phyloP scores from a whole-genome alignment of 2,329 filamentous ascomycete species.

The Epichloe aotearoae region DNA sequence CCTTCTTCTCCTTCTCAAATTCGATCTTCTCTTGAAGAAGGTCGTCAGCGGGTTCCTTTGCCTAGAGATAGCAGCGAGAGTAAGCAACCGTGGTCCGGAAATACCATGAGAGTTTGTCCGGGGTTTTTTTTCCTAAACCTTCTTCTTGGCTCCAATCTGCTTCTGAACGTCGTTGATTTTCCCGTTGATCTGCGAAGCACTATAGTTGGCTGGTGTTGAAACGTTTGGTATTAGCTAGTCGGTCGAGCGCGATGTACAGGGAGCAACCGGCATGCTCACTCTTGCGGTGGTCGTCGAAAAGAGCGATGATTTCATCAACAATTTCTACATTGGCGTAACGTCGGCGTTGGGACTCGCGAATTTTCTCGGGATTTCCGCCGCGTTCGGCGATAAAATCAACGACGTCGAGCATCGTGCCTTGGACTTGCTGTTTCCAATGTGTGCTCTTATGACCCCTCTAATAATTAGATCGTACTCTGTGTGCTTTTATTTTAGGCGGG shows the following conservation, averaged over 20 bases:
- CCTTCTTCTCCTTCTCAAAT: conserved; percentile 72
- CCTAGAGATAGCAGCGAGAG: conserved; percentile 26
- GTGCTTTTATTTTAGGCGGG: neutral
- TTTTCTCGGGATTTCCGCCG: conserved; percentile 81
- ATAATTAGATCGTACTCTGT: neutral
- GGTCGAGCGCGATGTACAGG: neutral
- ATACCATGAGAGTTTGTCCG: neutral
- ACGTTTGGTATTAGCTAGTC: neutral
- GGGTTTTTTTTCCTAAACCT: conserved; percentile 34
- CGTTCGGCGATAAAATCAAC: conserved; percentile 72
- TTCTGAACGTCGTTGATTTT: conserved; percentile 85
- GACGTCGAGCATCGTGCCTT: conserved; percentile 54
- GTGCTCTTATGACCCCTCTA: neutral
- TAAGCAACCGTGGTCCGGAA: neutral
- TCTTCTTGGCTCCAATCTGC: conserved; percentile 83
- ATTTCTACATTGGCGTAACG: conserved; percentile 68
- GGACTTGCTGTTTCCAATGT: neutral
- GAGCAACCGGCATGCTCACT: conserved; percentile 30
- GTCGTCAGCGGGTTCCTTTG: conserved; percentile 76
- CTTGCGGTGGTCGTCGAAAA: conserved; percentile 76
- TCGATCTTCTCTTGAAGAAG: conserved; percentile 66
- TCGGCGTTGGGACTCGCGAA: conserved; percentile 80
- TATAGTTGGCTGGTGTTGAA: conserved; percentile 44
- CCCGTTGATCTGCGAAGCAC: conserved; percentile 64
- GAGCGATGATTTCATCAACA: conserved; percentile 79